phyloP scores from a whole-genome alignment of 805 yeast genomes.

The Ogataea naganishii region DNA sequence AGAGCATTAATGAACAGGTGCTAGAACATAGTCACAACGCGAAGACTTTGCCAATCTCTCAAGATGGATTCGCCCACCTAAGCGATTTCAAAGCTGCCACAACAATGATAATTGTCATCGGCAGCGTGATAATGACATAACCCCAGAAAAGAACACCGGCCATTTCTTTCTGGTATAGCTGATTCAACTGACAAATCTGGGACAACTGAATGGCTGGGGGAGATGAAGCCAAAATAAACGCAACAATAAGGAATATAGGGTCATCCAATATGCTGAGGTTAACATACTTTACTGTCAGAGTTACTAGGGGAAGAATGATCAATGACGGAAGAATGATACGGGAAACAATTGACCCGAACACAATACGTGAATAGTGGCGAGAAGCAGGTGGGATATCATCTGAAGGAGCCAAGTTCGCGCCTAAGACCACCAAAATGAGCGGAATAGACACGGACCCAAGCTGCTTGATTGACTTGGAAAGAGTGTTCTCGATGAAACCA shows the following conservation, averaged over 20 bases:
- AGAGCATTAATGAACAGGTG: no score
- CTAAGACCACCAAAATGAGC: constrained; percentile 63
- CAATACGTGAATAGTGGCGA: constrained; percentile 50
- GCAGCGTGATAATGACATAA: constrained; percentile 65
- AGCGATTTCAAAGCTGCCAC: constrained; percentile 55
- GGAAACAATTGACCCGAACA: constrained; percentile 61
- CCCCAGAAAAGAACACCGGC: constrained; percentile 80
- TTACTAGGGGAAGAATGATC: constrained; percentile 57
- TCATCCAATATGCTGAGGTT: constrained; percentile 66
- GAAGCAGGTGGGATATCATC: constrained; percentile 60
- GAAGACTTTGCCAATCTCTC: no score
- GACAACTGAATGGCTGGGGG: constrained; percentile 83
- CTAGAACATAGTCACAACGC: no score
- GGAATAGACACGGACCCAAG: constrained; percentile 74
- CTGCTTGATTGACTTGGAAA: constrained; percentile 54
- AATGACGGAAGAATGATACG: constrained; percentile 74
- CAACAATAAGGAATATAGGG: constrained; percentile 71
- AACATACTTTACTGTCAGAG: constrained; percentile 53
- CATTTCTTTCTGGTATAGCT: constrained; percentile 73
- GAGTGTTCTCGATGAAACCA: constrained; percentile 59
- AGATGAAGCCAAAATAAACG: constrained; percentile 64
- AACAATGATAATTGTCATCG: constrained; percentile 66
- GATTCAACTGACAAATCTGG: constrained; percentile 72
- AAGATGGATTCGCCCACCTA: constrained; percentile 23
- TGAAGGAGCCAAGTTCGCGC: constrained; percentile 69